Base-by-base conservation (phyloP, 495 filamentous ascomycete species). In the Talaromyces stipitatus region DNA sequence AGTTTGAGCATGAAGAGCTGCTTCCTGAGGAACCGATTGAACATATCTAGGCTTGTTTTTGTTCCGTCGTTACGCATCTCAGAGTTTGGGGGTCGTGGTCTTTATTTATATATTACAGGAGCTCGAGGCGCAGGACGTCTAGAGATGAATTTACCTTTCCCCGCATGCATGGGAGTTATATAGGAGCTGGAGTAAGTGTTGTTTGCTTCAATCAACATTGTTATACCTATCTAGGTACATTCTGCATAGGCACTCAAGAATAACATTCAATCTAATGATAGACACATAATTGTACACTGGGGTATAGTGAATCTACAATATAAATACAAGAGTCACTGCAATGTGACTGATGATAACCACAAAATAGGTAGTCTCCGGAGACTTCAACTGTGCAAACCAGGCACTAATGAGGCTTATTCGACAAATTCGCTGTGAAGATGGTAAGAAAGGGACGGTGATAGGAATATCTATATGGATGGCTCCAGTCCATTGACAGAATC, bases 21-120 rank as follows among this genome's bases (percentile, higher is more conserved):
- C 75, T 95, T 9, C 86, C 89, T 0, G 90, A 95, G 68, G 87
- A 91, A 54, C 89, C 90, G 1, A 87, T 95, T 60, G 90, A 94
- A 73, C 91, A 92, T 68, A 74, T 75, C 16, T 83, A 65, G 64
- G 32, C 27, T 22, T 22, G 0, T 20, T 2, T 32, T 23, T 48
- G 45, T 29, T 29, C n/a, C 3, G 6, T 52, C 32, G 24, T 11
- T 11, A 30, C 4, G 24, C 16, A 30, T 9, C 14, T 18, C 14
- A n/a, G 18, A 10, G 3, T 2, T 32, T 16, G 36, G 14, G 9
- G 7, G 18, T 41, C 36, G 18, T 38, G 33, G 8, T 24, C 45
- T 26, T n/a, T n/a, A 23, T 24, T 20, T 47, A 14, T 47, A n/a
- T 16, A 11, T 9, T 29, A 29, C 32, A 36, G n/a, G 32, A 36